These are phyloP conservation scores for Chlorella ohadii DNA, from an alignment of 139 green algal species.

Conservation along the genomic window DNA sequence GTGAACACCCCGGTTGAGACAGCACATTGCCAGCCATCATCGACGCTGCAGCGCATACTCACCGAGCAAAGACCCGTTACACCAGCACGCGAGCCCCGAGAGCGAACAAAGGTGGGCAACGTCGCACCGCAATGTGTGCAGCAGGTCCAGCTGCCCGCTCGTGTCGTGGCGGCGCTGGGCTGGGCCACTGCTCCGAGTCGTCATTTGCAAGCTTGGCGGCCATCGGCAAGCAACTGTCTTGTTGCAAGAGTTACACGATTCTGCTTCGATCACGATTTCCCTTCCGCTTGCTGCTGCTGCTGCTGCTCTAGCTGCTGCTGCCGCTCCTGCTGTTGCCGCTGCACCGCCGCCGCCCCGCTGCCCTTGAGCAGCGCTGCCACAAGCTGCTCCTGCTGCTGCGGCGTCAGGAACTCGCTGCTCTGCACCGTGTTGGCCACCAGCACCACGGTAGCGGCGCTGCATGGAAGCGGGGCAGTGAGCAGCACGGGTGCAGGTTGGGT, in stretches of 20 bases:
- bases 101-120: too few relatives aligned
- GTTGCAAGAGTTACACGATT: not conserved
- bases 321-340: constrained; percentile 10
- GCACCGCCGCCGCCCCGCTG: not conserved
- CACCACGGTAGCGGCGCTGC: constrained; percentile 36
- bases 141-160: too few relatives aligned
- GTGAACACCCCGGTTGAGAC: too few relatives aligned
- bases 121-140: too few relatives aligned
- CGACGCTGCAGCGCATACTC: too few relatives aligned
- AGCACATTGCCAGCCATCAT: too few relatives aligned
- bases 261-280: not conserved
- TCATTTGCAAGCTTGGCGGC: too few relatives aligned
- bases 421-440: constrained; percentile 55
- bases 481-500: not conserved
- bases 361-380: constrained; percentile 36
- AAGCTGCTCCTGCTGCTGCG: constrained; percentile 44
- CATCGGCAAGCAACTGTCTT: too few relatives aligned
- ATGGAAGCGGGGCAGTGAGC: not conserved
- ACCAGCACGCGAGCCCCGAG: too few relatives aligned
- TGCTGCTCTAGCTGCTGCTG: not conserved
- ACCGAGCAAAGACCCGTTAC: too few relatives aligned
- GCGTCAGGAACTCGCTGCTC: constrained; percentile 39
- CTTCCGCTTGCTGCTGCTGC: constrained; percentile 9
- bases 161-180: too few relatives aligned
- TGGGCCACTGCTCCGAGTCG: too few relatives aligned